Evolutionary conservation across 2,329 filamentous ascomycete genomes (phyloP).

Genomic region (Trichoderma sp.): DNA sequence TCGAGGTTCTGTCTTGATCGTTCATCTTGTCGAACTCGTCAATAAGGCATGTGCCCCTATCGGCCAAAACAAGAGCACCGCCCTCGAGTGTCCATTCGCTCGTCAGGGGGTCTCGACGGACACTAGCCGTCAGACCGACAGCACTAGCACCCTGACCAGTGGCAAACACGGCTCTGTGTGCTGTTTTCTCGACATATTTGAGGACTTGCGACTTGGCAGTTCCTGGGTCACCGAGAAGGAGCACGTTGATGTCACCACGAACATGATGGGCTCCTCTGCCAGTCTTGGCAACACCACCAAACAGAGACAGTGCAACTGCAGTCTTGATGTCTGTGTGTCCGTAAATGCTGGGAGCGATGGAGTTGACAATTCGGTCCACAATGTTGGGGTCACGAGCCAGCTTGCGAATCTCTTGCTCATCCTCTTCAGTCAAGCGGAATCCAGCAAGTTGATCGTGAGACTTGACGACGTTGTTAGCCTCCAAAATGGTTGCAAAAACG

Average conservation of each 20-base stretch:
- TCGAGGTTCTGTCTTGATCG: slow-evolving; percentile 94
- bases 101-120: slow-evolving; percentile 90
- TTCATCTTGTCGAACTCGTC: slow-evolving; percentile 99
- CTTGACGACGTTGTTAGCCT: slow-evolving; percentile 97
- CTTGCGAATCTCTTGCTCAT: slow-evolving; percentile 84
- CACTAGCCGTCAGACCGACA: slow-evolving; percentile 94
- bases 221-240: slow-evolving; percentile 93
- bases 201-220: slow-evolving; percentile 97
- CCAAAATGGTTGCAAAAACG: slow-evolving; percentile 94
- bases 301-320: slow-evolving; percentile 87
- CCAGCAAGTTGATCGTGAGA: slow-evolving; percentile 96
- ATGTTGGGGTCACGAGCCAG: slow-evolving; percentile 89
- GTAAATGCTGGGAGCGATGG: slow-evolving; percentile 96
- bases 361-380: slow-evolving; percentile 86
- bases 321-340: slow-evolving; percentile 97
- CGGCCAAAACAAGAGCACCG: slow-evolving; percentile 89
- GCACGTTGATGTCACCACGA: slow-evolving; percentile 95
- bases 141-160: slow-evolving; percentile 96
- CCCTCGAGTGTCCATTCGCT: slow-evolving; percentile 98
- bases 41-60: slow-evolving; percentile 91
- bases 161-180: slow-evolving; percentile 93
- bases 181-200: slow-evolving; percentile 97
- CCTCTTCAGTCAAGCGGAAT: slow-evolving; percentile 91
- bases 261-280: slow-evolving; percentile 87
- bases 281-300: slow-evolving; percentile 89